Percentiles rank a stretch among this genome's conserved stretches.
Evolutionary conservation across 176 grass and related monocot genomes (phyloP).

Genomic region (Zoysia japonica): DNA sequence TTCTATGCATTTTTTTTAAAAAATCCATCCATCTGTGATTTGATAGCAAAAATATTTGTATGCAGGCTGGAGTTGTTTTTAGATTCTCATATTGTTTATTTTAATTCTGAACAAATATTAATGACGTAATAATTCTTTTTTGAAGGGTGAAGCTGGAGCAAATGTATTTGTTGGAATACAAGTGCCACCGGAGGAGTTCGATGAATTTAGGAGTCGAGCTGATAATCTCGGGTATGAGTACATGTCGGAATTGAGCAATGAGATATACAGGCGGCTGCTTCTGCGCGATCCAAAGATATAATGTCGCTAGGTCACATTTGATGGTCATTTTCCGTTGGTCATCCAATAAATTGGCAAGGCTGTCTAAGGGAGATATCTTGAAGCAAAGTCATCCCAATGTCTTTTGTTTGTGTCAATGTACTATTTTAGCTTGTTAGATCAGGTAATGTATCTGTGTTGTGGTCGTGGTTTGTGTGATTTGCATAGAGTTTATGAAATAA

Average conservation of each 20-base stretch:
- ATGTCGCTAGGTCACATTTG: background rate
- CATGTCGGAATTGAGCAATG: slow-evolving; percentile 73
- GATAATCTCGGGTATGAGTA: slow-evolving; percentile 79
- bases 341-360: slow-evolving; percentile 7
- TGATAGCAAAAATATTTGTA: slow-evolving; percentile 26
- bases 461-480: background rate
- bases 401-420: slow-evolving; percentile 28
- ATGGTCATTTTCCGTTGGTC: background rate
- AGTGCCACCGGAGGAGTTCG: slow-evolving; percentile 61
- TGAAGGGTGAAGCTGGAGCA: slow-evolving; percentile 78
- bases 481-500: slow-evolving; percentile 28
- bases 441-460: slow-evolving; percentile 17
- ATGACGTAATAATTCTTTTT: slow-evolving; percentile 18
- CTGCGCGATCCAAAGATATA: slow-evolving; percentile 51
- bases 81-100: background rate
- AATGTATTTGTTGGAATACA: slow-evolving; percentile 92
- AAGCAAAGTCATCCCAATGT: slow-evolving; percentile 25
- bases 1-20: background rate
- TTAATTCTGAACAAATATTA: background rate
- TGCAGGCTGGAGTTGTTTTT: background rate
- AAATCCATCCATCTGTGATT: background rate
- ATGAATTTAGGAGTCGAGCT: slow-evolving; percentile 61
- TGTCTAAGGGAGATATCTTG: background rate
- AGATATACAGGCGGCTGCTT: slow-evolving; percentile 66
- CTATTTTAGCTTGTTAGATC: slow-evolving; percentile 11